Base-by-base conservation (phyloP, 768 basidiomycete genomes). In the Hydnomerulius pinastri region DNA sequence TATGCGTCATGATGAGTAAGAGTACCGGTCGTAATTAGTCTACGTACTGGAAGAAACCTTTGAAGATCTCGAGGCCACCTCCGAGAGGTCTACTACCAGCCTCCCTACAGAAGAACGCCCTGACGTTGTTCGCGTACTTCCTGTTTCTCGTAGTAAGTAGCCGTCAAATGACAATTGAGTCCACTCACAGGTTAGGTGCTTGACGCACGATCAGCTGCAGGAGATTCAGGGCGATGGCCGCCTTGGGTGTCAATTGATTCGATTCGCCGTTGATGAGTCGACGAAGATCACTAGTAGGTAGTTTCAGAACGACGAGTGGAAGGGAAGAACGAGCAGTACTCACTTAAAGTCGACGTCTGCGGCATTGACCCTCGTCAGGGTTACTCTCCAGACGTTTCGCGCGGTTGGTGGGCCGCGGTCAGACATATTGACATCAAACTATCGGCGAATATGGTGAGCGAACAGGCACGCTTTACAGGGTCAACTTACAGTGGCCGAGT, bases 31-130 rank as follows among this genome's bases (percentile, higher is more conserved):
- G 35, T 18, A 17, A 25, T 39, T 21, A 25, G 35, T 5, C n/a
- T 23, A 58, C 75, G 24, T 47, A 81, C 81, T 80, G 79, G 48
- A 74, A 81, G 36, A 70, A 79, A 0, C 81, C 81, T 7, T 73
- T 65, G 65, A 77, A 74, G 0, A 82, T 50, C 32, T 78, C 75
- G 0, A 82, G 56, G 3, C 67, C 67, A 2, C 67, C 65, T 13
- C 64, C 69, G 1, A 70, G 56, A 6, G 2, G 0, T 36, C 40
- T 55, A 13, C 50, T 61, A 9, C 72, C 64, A 17, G 68, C 66
- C 17, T 65, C 63, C 18, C 54, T 54, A 42, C 67, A 69, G 40
- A 80, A 82, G 51, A 75, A 81, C 0, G 79, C 73, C 2, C 65
- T 68, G 0, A 72, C 71, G 23, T 79, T 81, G 53, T 78, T 76